These are phyloP conservation scores for Volutella citrinella DNA, from an alignment of 2,329 filamentous ascomycete species.

Conservation along the genomic window DNA sequence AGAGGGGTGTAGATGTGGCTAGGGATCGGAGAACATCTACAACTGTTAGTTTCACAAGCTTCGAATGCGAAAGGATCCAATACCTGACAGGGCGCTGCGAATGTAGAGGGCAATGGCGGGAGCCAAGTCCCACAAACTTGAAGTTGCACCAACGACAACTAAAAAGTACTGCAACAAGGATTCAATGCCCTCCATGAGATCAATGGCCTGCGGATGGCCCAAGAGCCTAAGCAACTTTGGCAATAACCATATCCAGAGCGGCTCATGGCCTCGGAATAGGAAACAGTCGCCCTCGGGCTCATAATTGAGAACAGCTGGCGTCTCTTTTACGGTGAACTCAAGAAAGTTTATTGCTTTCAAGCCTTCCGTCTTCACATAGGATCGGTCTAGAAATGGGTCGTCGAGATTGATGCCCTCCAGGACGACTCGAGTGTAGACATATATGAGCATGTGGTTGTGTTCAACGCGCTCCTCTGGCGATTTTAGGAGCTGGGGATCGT, in stretches of 20 bases:
- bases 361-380: constrained; percentile 56
- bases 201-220: constrained; percentile 47
- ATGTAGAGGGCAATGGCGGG: constrained; percentile 46
- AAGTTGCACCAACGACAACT: constrained; percentile 40
- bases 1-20: too few relatives aligned
- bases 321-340: constrained; percentile 69
- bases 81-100: constrained; percentile 46
- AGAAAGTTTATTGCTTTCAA: constrained; percentile 76
- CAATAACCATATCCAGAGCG: constrained; percentile 64
- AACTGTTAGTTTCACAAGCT: too few relatives aligned
- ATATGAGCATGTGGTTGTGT: constrained; percentile 82
- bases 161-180: constrained; percentile 50
- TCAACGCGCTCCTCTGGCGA: constrained; percentile 63
- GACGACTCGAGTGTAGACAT: constrained; percentile 77
- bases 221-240: constrained; percentile 57
- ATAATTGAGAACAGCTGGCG: constrained; percentile 63
- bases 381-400: constrained; percentile 62
- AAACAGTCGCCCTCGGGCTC: constrained; percentile 38
- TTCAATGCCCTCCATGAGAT: constrained; percentile 50
- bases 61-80: too few relatives aligned
- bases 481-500: constrained; percentile 52
- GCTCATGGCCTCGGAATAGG: constrained; percentile 54
- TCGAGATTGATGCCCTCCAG: constrained; percentile 67
- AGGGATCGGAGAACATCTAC: constrained; percentile 41
- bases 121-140: constrained; percentile 47